Percentiles rank a stretch among this genome's conserved stretches.
These are phyloP conservation scores for Podospora bellae-mahoneyi DNA, from an alignment of 495 filamentous ascomycete genomes.

Conservation along the genomic window DNA sequence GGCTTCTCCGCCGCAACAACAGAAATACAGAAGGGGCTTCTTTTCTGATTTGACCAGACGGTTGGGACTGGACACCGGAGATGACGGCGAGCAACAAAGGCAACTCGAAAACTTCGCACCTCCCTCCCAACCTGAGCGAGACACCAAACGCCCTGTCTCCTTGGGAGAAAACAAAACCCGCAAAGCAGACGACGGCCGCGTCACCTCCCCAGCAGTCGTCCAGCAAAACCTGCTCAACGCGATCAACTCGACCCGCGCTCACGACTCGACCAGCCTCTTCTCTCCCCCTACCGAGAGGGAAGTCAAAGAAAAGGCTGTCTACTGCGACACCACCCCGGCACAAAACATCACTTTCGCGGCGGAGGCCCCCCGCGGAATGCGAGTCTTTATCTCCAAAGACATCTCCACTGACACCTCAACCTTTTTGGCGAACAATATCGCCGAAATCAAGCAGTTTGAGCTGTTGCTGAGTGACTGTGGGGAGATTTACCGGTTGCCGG, in stretches of 20 bases:
- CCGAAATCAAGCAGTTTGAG: slow-evolving; percentile 66
- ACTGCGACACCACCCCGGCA: slow-evolving; percentile 80
- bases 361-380: slow-evolving; percentile 65
- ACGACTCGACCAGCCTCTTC: slow-evolving; percentile 69
- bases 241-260: slow-evolving; percentile 73
- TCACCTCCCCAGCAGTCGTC: slow-evolving; percentile 54
- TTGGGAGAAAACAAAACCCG: slow-evolving; percentile 4
- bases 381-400: slow-evolving; percentile 64
- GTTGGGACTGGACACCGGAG: slow-evolving; percentile 57
- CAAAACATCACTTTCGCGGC: slow-evolving; percentile 75
- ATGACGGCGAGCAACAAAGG: slow-evolving; percentile 35
- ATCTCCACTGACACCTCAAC: slow-evolving; percentile 45
- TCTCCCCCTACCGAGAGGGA: slow-evolving; percentile 65
- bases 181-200: slow-evolving; percentile 38
- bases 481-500: slow-evolving; percentile 62
- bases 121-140: background rate
- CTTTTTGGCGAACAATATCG: slow-evolving; percentile 62
- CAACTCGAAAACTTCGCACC: slow-evolving; percentile 42
- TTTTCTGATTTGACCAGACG: slow-evolving; percentile 63
- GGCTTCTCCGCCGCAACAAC: slow-evolving; percentile 17
- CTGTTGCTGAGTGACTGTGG: slow-evolving; percentile 65
- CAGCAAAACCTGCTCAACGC: slow-evolving; percentile 72
- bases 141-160: slow-evolving; percentile 2
- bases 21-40: slow-evolving; percentile 40
- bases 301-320: slow-evolving; percentile 80